Base-by-base conservation (phyloP, 108 stramenopile species). In the Hondaea fermentalgiana region DNA sequence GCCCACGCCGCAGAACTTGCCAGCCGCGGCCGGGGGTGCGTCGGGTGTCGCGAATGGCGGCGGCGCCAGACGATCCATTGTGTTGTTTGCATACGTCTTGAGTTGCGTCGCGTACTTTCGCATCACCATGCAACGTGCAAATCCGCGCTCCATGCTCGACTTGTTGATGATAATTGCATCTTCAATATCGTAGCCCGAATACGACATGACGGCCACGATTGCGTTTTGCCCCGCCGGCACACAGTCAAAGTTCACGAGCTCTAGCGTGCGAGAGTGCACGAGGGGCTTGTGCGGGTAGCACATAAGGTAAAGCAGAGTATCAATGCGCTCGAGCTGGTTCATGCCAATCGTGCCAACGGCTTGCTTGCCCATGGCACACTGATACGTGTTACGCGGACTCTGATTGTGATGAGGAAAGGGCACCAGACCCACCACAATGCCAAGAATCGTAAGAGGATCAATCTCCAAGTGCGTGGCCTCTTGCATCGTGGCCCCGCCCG, bases 371-470 rank as follows among this genome's bases (percentile, higher is more conserved):
- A 96, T 95, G 44, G 95, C 95, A 58, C 91, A 94, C 95, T 99
- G 97, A 93, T 98, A 99, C 17, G 98, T 98, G 93, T 99, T 99
- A 91, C 99, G 96, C 25, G 99, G 99, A 91, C 95, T 96, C 93
- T 99, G 99, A 92, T 99, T 99, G 95, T 99, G 98, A 93, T 99
- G 98, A 5, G 99, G 98, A 93, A 99, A 99, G 21, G 99, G 99
- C 91, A 99, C 98, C 90, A 99, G 97, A 57, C 96, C 96, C 42
- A 98, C 93, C 51, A 93, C 92, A 49, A 94, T 91, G 16, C 93
- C 94, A 5, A 90, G 89, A 53, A 87, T 87, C 97, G 98, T 99
- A 58, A 96, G 95, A 10, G 99, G 99, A 90, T 99, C 98, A 89
- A 99, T 98, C 94, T 99, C 99, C 90, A 98, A 98, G 92, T 99